Evolutionary conservation across 805 yeast species (phyloP).

Genomic region (Metschnikowia picachoensis): DNA sequence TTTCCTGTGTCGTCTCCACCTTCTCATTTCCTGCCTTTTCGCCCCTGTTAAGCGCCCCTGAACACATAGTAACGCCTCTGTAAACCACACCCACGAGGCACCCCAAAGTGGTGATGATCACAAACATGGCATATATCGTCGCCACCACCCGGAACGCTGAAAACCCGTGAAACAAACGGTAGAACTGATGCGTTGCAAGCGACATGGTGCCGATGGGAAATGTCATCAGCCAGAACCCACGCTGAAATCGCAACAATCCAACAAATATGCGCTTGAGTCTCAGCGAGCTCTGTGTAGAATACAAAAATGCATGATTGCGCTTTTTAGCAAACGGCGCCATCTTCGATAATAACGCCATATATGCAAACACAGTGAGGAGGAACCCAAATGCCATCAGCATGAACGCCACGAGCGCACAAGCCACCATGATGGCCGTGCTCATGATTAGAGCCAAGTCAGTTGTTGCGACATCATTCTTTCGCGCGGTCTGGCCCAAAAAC

Average conservation of each 20-base stretch:
- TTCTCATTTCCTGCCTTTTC: neutral
- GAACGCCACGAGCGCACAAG: conserved; percentile 36
- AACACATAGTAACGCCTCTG: conserved; percentile 14
- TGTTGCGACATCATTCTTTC: conserved; percentile 1
- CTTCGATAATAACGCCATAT: conserved; percentile 40
- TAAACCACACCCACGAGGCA: conserved; percentile 31
- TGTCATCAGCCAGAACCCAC: conserved; percentile 70
- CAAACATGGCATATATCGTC: conserved; percentile 53
- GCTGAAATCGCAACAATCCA: conserved; percentile 21
- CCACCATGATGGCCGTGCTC: conserved; percentile 13
- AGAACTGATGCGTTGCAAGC: conserved; percentile 53
- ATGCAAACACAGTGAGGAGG: conserved; percentile 42
- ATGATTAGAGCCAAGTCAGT: conserved; percentile 4
- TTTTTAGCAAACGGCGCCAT: conserved; percentile 31
- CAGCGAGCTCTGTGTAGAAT: conserved; percentile 12
- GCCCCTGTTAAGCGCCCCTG: neutral
- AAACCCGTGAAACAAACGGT: conserved; percentile 29
- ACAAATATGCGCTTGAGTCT: conserved; percentile 10
- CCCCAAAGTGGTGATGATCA: conserved; percentile 41
- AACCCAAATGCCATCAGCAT: conserved; percentile 51
- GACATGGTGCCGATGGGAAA: conserved; percentile 83
- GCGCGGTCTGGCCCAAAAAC: conserved; percentile 9
- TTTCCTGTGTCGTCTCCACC: neutral
- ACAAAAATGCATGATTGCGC: conserved; percentile 22
- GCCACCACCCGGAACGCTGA: conserved; percentile 59